These are phyloP conservation scores for Symbiodinium natans DNA, from an alignment of 73 alveolate species.

Conservation along the genomic window DNA sequence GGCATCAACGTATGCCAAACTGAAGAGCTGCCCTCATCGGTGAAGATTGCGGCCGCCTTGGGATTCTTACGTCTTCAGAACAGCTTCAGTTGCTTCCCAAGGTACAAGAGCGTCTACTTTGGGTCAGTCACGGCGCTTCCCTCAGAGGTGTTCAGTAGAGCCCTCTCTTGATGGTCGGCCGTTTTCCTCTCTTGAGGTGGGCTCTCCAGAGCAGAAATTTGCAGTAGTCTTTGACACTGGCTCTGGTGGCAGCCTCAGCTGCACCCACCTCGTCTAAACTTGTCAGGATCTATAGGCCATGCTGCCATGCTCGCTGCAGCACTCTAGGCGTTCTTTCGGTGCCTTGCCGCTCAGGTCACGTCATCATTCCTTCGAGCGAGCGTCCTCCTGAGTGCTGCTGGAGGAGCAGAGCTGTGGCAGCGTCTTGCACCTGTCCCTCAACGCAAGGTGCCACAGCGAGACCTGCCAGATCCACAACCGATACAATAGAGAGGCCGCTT, in stretches of 20 bases:
- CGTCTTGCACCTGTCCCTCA: no score
- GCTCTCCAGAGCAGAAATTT: constrained; percentile 82
- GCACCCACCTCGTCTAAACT: no score
- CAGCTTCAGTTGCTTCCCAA: not conserved
- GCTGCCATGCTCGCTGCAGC: no score
- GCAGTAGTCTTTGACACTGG: constrained; percentile 88
- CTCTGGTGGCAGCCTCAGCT: constrained; percentile 27
- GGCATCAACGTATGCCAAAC: no score
- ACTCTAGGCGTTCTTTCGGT: no score
- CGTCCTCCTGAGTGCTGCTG: not conserved
- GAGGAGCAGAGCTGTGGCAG: no score
- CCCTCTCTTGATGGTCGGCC: not conserved
- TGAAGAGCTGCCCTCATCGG: no score
- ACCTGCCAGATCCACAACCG: constrained; percentile 75
- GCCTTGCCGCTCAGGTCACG: constrained; percentile 81
- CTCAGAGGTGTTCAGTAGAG: not conserved
- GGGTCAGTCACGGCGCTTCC: constrained; percentile 32
- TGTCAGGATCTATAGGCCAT: no score
- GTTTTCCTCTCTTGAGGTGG: constrained; percentile 12
- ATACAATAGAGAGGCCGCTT: constrained; percentile 29
- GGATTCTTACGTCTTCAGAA: no score
- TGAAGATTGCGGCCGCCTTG: no score
- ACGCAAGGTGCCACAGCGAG: constrained; percentile 72
- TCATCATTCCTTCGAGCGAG: constrained; percentile 86
- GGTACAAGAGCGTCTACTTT: constrained; percentile 91